A percentile compares a stretch with the other conserved stretches of the same genome.
phyloP scores from a whole-genome alignment of 1,139 yeast genomes.

The Meyerozyma elateridarum region DNA sequence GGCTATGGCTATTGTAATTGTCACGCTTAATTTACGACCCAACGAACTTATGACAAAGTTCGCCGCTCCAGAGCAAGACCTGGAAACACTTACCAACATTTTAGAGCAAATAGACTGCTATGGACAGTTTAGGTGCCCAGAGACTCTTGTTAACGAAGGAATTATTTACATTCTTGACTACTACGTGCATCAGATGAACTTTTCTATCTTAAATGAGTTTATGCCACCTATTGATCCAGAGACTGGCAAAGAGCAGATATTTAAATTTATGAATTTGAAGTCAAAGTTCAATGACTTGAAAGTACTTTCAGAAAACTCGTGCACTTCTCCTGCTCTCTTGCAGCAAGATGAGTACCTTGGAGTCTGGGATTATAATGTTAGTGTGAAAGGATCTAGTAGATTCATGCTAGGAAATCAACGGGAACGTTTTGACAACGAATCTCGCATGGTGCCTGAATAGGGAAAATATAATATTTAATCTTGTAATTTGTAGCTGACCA shows the following conservation, averaged over 20 bases:
- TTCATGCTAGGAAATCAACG: conserved; percentile 52
- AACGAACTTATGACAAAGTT: conserved; percentile 25
- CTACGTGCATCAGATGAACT: conserved; percentile 48
- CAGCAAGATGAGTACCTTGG: conserved; percentile 45
- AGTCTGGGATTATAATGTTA: conserved; percentile 43
- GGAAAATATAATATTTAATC: conserved; percentile 8
- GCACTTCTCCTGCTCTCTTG: conserved; percentile 36
- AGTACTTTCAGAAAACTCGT: conserved; percentile 33
- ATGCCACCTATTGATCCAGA: conserved; percentile 25
- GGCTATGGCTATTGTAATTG: conserved; percentile 60
- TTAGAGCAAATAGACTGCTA: conserved; percentile 32
- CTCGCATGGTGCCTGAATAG: conserved; percentile 2
- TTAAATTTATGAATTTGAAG: conserved; percentile 45
- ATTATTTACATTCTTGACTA: conserved; percentile 58
- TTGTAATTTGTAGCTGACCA: conserved; percentile 59
- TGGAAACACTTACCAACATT: conserved; percentile 17
- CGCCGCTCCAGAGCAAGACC: conserved; percentile 15
- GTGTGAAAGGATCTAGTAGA: conserved; percentile 46
- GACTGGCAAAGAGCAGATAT: conserved; percentile 42
- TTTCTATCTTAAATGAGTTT: conserved; percentile 21
- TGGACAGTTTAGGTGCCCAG: conserved; percentile 45
- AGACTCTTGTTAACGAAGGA: conserved; percentile 53
- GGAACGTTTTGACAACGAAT: conserved; percentile 35
- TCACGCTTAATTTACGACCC: conserved; percentile 39
- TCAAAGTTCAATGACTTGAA: conserved; percentile 38